A percentile compares a stretch with the other conserved stretches of the same genome.
These are phyloP conservation scores for Mrakiaceae sp. DNA, from an alignment of 1,284 basidiomycete genomes.

Conservation along the genomic window DNA sequence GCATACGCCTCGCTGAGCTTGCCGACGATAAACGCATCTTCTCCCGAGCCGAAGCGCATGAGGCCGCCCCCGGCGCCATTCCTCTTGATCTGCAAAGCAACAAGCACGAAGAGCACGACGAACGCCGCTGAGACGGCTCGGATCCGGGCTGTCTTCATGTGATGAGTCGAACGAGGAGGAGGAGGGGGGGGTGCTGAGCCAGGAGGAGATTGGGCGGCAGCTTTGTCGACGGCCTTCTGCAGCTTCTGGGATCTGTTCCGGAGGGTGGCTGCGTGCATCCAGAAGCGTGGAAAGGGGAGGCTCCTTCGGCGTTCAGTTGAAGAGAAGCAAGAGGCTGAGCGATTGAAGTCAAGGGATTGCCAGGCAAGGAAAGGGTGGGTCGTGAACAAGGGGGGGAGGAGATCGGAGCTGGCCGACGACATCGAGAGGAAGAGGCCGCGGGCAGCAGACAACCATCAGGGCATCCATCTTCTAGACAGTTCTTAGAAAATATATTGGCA, in stretches of 20 bases:
- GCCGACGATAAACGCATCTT: conserved; percentile 28
- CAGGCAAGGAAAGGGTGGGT: too few species aligned
- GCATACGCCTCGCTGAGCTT: conserved; percentile 21
- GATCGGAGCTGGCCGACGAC: too few species aligned
- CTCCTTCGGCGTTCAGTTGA: too few species aligned
- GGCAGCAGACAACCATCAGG: too few species aligned
- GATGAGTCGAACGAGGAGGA: background rate
- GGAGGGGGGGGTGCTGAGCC: background rate
- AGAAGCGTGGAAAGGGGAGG: background rate
- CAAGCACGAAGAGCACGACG: conserved; percentile 10
- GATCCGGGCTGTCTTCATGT: conserved; percentile 8
- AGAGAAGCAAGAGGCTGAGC: too few species aligned
- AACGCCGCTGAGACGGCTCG: conserved; percentile 6
- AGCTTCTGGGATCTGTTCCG: conserved; percentile 3
- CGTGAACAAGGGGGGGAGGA: too few species aligned
- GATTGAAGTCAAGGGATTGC: too few species aligned
- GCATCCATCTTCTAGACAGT: too few species aligned
- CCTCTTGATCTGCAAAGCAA: background rate
- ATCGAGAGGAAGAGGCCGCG: too few species aligned
- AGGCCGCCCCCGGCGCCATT: background rate
- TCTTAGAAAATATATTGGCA: too few species aligned
- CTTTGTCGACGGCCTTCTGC: background rate
- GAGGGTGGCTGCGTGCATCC: conserved; percentile 15
- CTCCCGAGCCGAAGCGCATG: conserved; percentile 16
- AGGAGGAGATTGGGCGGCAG: background rate